These are phyloP conservation scores for Dalbergia oliveri DNA, from an alignment of 306 rosid genomes.

Conservation along the genomic window DNA sequence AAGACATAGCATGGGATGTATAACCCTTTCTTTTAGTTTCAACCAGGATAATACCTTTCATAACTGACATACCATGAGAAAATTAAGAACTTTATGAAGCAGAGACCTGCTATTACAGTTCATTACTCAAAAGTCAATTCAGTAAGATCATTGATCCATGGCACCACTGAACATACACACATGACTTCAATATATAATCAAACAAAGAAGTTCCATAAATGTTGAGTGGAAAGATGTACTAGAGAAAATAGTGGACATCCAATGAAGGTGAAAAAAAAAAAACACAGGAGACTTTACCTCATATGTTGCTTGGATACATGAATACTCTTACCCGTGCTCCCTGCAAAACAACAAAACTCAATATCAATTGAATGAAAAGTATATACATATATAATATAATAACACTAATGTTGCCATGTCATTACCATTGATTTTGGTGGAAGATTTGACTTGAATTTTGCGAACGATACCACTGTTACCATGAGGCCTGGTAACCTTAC, in stretches of 20 bases:
- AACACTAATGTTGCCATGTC: not conserved
- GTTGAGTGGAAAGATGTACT: not conserved
- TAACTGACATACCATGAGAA: not conserved
- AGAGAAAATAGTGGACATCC: not conserved
- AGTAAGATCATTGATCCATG: not conserved
- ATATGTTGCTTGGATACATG: slow-evolving; percentile 93
- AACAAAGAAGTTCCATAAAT: not conserved
- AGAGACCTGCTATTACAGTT: too few species aligned
- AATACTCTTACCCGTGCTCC: slow-evolving; percentile 91
- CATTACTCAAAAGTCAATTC: not conserved
- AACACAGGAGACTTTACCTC: slow-evolving; percentile 51
- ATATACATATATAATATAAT: not conserved
- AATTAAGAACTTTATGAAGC: not conserved
- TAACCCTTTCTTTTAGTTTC: not conserved
- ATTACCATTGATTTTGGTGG: slow-evolving; percentile 95
- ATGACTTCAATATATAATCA: not conserved
- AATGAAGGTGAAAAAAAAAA: not conserved
- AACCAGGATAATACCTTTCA: not conserved
- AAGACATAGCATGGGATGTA: too few species aligned
- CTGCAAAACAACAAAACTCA: slow-evolving; percentile 48
- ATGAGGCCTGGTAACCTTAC: slow-evolving; percentile 87
- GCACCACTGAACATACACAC: not conserved
- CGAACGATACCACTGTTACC: slow-evolving; percentile 94
- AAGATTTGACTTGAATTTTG: slow-evolving; percentile 90
- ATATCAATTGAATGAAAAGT: slow-evolving; percentile 16